Evolutionary conservation across 192 early-diverging fungal species (phyloP), one percentile per base, ranked within the genome.

Genomic region (Coemansia sp.): DNA sequence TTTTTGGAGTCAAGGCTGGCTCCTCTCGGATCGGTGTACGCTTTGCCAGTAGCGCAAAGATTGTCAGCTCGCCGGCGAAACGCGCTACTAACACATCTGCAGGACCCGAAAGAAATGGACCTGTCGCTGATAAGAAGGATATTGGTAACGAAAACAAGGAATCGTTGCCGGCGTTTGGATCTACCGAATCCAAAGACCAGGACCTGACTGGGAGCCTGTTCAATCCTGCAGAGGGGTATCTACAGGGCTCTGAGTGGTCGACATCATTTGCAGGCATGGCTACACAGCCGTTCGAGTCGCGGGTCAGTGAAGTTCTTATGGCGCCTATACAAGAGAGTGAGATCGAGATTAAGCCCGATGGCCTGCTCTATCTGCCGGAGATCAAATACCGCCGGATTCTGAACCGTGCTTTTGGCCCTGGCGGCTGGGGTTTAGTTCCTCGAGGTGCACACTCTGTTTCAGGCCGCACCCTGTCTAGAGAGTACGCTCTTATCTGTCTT

Each of bases 381-480:
- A 99, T 99, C 69, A 97, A 97, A 63, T 97, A 96, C 77, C 87
- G 96, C n/a, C 89, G 95, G 42, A 93, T 96, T 52, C 85, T 99
- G 42, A 96, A 96, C 83, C 87, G 85, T 50, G 92, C 95, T 7
- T 97, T 99, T 84, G 94, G 95, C 18, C 96, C 96, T 17, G 96
- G 92, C 67, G 91, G 89, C 68, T 93, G 91, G 90, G 90, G 89
- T 3, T 71, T 93, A n/a, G 91, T 93, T 17, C 95, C 95, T 10
- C 89, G 95, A 49, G 91, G 92, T 34, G 91, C 93, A 14, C 93
- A 96, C 75, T 93, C 93, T 2, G 84, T 95, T 25, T 86, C 82
- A 14, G 83, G 87, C 33, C 87, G 84, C 56, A 96, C 77, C 18
- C 84, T 95, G 54, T 95, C 94, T 14, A 84, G 96, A 18, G 96